These are phyloP conservation scores for Sugiyamaella floridensis DNA, from an alignment of 805 yeast species.

Conservation along the genomic window DNA sequence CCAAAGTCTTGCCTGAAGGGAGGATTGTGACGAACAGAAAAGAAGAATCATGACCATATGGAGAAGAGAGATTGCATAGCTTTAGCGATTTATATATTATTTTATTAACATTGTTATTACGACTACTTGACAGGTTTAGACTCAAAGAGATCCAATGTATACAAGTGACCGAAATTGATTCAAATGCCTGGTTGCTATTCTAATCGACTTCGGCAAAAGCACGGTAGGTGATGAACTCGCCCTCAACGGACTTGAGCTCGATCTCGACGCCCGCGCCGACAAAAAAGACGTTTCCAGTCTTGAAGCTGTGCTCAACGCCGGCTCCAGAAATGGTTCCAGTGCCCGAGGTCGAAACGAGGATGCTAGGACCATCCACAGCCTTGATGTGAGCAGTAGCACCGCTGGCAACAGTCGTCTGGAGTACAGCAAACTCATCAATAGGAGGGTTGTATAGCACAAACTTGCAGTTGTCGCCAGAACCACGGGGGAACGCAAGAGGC, in stretches of 20 bases:
- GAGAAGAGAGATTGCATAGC: no score
- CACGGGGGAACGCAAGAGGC: constrained; percentile 43
- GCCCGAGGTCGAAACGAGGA: constrained; percentile 79
- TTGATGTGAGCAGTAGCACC: constrained; percentile 50
- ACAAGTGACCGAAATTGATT: no score
- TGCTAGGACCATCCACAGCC: constrained; percentile 78
- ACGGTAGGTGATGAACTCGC: constrained; percentile 69
- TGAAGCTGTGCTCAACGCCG: constrained; percentile 38
- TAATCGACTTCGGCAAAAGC: constrained; percentile 45
- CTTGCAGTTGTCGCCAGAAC: constrained; percentile 27
- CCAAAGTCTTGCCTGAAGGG: not conserved
- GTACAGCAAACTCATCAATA: constrained; percentile 91
- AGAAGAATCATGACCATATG: not conserved
- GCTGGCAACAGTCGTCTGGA: constrained; percentile 55
- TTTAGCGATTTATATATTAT: not conserved
- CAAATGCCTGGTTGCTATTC: no score
- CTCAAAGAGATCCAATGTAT: not conserved
- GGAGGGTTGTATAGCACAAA: constrained; percentile 79
- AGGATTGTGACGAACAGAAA: not conserved
- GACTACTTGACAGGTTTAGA: not conserved
- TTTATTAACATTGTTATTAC: not conserved
- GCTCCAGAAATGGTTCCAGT: constrained; percentile 47
- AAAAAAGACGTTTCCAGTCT: constrained; percentile 75
- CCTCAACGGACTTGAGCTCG: constrained; percentile 37
- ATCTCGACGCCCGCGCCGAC: constrained; percentile 71